phyloP scores from a whole-genome alignment of 2,329 filamentous ascomycete genomes.

The Aureobasidium sp. region DNA sequence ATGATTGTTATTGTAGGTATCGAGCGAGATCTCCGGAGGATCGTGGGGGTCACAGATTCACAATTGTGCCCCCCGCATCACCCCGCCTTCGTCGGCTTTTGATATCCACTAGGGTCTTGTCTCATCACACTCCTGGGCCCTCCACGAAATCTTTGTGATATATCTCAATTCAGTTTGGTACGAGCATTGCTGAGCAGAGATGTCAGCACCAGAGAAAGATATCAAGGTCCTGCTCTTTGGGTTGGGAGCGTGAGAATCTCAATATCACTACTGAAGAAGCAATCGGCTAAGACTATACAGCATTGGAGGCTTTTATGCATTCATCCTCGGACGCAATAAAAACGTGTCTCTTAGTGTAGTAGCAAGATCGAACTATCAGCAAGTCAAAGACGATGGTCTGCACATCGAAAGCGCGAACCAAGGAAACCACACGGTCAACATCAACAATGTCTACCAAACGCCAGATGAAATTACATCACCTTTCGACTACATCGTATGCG shows the following conservation, averaged over 20 bases:
- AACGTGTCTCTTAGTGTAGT: slow-evolving; percentile 34
- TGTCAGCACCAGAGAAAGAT: neutral
- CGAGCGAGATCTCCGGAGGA: neutral
- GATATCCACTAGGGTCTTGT: neutral
- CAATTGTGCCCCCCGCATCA: neutral
- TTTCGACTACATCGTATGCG: slow-evolving; percentile 41
- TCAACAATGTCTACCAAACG: slow-evolving; percentile 26
- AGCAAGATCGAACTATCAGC: slow-evolving; percentile 38
- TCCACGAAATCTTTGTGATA: neutral
- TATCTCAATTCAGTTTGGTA: neutral
- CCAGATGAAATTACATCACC: slow-evolving; percentile 23
- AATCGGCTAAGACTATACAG: slow-evolving; percentile 22
- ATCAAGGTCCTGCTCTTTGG: slow-evolving; percentile 41
- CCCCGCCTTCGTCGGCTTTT: slow-evolving; percentile 1
- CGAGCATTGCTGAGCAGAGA: neutral
- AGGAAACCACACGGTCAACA: slow-evolving; percentile 25
- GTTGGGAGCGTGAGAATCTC: slow-evolving; percentile 40
- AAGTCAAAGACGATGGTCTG: slow-evolving; percentile 34
- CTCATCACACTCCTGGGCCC: neutral
- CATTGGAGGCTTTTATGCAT: slow-evolving; percentile 51
- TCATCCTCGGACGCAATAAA: slow-evolving; percentile 38
- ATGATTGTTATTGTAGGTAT: neutral
- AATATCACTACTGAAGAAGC: too few species aligned
- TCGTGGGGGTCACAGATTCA: neutral
- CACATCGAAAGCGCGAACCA: slow-evolving; percentile 34